Evolutionary conservation across 2,329 filamentous ascomycete genomes (phyloP).

Genomic region (Pseudogymnoascus pannorum): DNA sequence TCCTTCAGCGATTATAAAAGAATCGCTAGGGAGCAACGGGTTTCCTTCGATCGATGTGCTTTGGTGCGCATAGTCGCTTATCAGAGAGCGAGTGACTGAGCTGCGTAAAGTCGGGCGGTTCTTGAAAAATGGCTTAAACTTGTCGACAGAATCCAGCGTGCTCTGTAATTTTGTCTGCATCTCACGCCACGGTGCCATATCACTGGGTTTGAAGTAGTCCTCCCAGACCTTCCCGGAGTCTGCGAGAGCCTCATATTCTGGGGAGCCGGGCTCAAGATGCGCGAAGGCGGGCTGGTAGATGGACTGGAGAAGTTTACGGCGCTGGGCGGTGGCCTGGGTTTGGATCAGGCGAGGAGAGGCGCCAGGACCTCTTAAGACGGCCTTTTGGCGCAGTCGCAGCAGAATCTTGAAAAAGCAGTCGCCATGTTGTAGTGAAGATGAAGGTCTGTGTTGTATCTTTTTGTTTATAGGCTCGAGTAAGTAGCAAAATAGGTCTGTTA

Average conservation of each 20-base stretch:
- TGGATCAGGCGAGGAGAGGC: not conserved
- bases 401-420: not conserved
- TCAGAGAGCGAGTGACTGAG: slow-evolving; percentile 12
- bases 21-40: slow-evolving; percentile 12
- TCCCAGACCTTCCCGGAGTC: slow-evolving; percentile 22
- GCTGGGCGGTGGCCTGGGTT: not conserved
- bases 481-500: too few relatives aligned
- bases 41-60: slow-evolving; percentile 22
- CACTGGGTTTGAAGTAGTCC: slow-evolving; percentile 18
- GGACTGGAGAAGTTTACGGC: not conserved
- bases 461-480: too few relatives aligned
- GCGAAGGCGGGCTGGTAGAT: not conserved
- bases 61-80: slow-evolving; percentile 19
- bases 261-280: not conserved
- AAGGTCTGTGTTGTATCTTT: too few relatives aligned
- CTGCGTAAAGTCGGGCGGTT: slow-evolving; percentile 6
- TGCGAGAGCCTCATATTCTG: slow-evolving; percentile 18
- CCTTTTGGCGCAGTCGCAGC: not conserved
- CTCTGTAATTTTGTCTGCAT: slow-evolving; percentile 8
- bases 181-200: slow-evolving; percentile 13
- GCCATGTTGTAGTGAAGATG: not conserved
- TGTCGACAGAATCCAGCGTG: slow-evolving; percentile 10
- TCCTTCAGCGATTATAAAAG: slow-evolving; percentile 11
- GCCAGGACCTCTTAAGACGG: not conserved
- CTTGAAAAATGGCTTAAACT: slow-evolving; percentile 9